A percentile compares a stretch with the other conserved stretches of the same genome.
phyloP scores from a whole-genome alignment of 345 rosid genomes.

The Sisymbrium irio region DNA sequence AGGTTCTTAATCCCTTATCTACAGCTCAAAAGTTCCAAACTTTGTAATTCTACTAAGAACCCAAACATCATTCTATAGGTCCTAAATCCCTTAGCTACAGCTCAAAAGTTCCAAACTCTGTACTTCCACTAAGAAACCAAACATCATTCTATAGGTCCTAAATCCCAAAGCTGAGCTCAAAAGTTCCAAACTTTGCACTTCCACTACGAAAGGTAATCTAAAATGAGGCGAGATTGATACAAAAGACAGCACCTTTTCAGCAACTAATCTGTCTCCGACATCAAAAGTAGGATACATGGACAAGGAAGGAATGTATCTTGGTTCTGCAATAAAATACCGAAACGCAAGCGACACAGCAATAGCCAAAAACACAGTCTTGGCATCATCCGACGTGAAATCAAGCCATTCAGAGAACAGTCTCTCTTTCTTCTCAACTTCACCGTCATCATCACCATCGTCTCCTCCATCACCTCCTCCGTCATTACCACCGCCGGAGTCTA shows the following conservation, averaged over 20 bases:
- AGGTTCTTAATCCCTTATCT: not conserved
- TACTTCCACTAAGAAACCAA: too few relatives aligned
- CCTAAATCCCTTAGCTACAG: not conserved
- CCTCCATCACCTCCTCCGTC: constrained; percentile 47
- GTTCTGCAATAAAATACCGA: constrained; percentile 83
- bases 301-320: constrained; percentile 92
- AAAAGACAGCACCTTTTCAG: constrained; percentile 68
- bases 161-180: not conserved
- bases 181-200: not conserved
- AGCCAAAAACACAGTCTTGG: constrained; percentile 74
- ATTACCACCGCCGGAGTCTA: constrained; percentile 32
- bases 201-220: not conserved
- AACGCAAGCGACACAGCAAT: constrained; percentile 75
- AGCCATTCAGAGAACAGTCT: constrained; percentile 84
- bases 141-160: not conserved
- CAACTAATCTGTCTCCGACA: constrained; percentile 89
- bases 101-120: not conserved
- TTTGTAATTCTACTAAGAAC: not conserved
- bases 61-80: not conserved
- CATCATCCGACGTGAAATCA: constrained; percentile 68
- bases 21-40: not conserved
- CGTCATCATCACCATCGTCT: constrained; percentile 49
- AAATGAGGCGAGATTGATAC: not conserved
- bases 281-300: constrained; percentile 99
- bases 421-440: constrained; percentile 41